These are phyloP conservation scores for Elongisporangium undulatum DNA, from an alignment of 352 stramenopile species.

Conservation along the genomic window DNA sequence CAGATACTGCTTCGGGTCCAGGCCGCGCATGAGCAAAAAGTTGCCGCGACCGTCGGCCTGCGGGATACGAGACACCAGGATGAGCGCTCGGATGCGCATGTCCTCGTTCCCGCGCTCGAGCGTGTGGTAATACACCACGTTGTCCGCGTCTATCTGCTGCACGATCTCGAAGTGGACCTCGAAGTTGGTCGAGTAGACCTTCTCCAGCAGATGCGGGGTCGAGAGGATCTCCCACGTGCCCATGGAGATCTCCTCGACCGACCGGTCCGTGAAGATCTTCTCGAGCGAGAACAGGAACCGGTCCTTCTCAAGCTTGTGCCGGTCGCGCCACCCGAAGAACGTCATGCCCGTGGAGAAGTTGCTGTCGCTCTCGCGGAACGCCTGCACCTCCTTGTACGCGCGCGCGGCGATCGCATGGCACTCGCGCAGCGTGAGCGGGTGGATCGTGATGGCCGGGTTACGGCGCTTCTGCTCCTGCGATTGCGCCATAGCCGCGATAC, in stretches of 20 bases:
- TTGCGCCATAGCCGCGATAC: slow-evolving; percentile 13
- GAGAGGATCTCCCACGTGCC: slow-evolving; percentile 52
- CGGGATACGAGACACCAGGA: slow-evolving; percentile 53
- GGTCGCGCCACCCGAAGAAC: slow-evolving; percentile 66
- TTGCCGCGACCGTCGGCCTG: slow-evolving; percentile 31
- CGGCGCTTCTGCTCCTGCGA: slow-evolving; percentile 37
- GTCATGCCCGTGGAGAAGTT: slow-evolving; percentile 48
- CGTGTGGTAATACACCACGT: slow-evolving; percentile 70
- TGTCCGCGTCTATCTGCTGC: slow-evolving; percentile 50
- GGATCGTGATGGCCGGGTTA: slow-evolving; percentile 37
- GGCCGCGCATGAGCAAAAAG: slow-evolving; percentile 45
- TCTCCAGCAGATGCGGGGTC: slow-evolving; percentile 32
- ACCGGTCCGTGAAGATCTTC: slow-evolving; percentile 41
- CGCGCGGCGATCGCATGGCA: slow-evolving; percentile 38
- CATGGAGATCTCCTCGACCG: slow-evolving; percentile 30
- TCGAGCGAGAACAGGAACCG: slow-evolving; percentile 65
- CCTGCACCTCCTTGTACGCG: slow-evolving; percentile 42
- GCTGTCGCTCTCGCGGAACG: slow-evolving; percentile 42
- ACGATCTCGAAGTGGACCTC: slow-evolving; percentile 61
- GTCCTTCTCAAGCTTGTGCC: slow-evolving; percentile 41
- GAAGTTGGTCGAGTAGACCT: slow-evolving; percentile 44
- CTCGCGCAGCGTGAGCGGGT: slow-evolving; percentile 31
- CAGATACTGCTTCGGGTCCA: slow-evolving; percentile 56
- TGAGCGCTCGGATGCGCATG: slow-evolving; percentile 49
- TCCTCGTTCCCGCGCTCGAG: slow-evolving; percentile 46